A percentile compares a stretch with the other conserved stretches of the same genome.
phyloP scores from a whole-genome alignment of 306 rosid species.

The Prosopis cineraria region DNA sequence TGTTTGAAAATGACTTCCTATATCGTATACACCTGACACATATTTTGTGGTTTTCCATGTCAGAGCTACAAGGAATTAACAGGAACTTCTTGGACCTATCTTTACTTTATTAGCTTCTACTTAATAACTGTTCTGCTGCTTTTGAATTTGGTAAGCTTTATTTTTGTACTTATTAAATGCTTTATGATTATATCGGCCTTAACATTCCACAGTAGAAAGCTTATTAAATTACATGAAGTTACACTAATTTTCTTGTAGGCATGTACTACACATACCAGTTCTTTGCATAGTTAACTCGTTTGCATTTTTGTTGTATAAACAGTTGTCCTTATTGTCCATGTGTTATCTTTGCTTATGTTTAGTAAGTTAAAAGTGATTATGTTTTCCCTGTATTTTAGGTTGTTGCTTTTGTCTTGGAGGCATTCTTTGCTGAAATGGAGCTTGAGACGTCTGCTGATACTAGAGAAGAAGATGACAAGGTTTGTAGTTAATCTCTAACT shows the following conservation, averaged over 20 bases:
- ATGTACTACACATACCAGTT: background rate
- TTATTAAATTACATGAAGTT: constrained; percentile 15
- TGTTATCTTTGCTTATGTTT: constrained; percentile 15
- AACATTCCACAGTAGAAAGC: background rate
- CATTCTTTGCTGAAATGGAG: constrained; percentile 97
- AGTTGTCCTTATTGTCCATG: background rate
- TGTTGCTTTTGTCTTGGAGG: constrained; percentile 98
- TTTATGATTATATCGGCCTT: constrained; percentile 1
- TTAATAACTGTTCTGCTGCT: constrained; percentile 81
- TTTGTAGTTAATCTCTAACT: constrained; percentile 45
- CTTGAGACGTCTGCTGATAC: constrained; percentile 67
- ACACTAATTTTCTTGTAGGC: constrained; percentile 15
- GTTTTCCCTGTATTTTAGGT: constrained; percentile 62
- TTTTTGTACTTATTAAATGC: constrained; percentile 20
- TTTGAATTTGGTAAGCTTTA: constrained; percentile 75
- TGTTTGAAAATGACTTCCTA: constrained; percentile 12
- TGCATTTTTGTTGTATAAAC: background rate
- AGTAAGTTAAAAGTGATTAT: constrained; percentile 10
- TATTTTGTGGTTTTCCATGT: constrained; percentile 42
- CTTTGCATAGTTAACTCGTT: background rate
- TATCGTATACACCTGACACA: constrained; percentile 18
- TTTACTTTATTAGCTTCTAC: constrained; percentile 89
- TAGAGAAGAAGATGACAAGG: constrained; percentile 59
- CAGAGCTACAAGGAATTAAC: constrained; percentile 90
- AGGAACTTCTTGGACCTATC: constrained; percentile 71